Conservation (phyloP, 495 filamentous ascomycete species). For the Podospora pseudoanserina region DNA sequence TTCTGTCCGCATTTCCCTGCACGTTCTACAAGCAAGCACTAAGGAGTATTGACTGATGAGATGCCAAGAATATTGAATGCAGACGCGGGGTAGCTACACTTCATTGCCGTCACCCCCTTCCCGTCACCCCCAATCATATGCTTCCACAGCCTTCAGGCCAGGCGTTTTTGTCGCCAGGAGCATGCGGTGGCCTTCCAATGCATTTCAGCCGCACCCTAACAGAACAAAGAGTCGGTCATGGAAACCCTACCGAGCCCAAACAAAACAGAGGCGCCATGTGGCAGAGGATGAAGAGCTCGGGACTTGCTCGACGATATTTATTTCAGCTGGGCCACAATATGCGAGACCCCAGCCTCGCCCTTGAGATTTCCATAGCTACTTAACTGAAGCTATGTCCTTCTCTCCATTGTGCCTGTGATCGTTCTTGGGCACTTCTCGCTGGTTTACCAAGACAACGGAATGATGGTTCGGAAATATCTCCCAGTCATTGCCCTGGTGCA, state of each 20-base stretch:
- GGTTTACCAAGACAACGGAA: neutral
- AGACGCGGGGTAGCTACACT: conserved; percentile 2
- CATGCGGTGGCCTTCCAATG: neutral
- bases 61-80: conserved; percentile 16
- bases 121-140: neutral
- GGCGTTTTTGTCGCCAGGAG: neutral
- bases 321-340: neutral
- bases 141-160: neutral
- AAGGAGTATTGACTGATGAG: neutral
- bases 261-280: neutral
- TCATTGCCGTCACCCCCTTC: neutral
- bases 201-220: neutral
- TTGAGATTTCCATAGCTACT: neutral
- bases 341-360: neutral
- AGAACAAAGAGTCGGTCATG: too few species aligned
- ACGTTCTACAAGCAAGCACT: neutral
- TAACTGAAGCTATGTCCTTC: neutral
- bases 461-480: conserved; percentile 14
- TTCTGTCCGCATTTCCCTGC: neutral
- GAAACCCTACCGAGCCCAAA: neutral
- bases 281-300: neutral
- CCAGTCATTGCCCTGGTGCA: conserved; percentile 14
- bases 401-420: neutral
- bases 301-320: neutral
- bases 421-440: neutral